Evolutionary conservation across 2,329 filamentous ascomycete genomes (phyloP).

Genomic region (Coniochaeta prunicola): DNA sequence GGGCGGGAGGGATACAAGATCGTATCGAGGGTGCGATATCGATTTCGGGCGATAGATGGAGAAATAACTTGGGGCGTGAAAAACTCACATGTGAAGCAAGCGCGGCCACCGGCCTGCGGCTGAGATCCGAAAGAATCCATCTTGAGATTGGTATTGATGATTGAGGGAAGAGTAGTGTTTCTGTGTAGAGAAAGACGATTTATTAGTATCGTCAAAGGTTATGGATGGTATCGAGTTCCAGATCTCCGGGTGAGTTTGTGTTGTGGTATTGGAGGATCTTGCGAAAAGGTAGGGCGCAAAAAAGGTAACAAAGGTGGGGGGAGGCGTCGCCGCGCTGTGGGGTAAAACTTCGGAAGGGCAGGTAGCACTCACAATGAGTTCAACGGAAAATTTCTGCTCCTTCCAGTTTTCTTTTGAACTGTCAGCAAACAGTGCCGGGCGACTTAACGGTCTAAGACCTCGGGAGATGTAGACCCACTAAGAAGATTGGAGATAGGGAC

Average conservation of each 20-base stretch:
- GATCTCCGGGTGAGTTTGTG: constrained; percentile 9
- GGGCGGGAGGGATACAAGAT: background rate
- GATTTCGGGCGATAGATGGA: background rate
- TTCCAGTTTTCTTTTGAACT: background rate
- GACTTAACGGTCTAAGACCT: background rate
- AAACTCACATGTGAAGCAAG: constrained; percentile 45
- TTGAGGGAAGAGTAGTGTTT: constrained; percentile 5
- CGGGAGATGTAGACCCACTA: background rate
- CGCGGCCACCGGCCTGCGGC: constrained; percentile 23
- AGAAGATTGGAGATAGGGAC: background rate
- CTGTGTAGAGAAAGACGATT: constrained; percentile 6
- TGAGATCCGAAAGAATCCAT: constrained; percentile 23
- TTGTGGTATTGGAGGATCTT: constrained; percentile 15
- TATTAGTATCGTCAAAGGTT: constrained; percentile 1
- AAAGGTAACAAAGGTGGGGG: constrained; percentile 9
- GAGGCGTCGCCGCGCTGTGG: constrained; percentile 9
- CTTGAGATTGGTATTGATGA: constrained; percentile 11
- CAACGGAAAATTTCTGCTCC: background rate
- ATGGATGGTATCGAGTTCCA: constrained; percentile 7
- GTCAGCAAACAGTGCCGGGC: background rate
- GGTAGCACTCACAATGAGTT: background rate
- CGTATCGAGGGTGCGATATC: background rate
- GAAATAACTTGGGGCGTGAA: background rate
- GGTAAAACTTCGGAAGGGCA: constrained; percentile 5
- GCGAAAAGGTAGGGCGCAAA: constrained; percentile 12